phyloP scores from a whole-genome alignment of 225 moss, liverwort and hornwort genomes.

The Bryum argenteum region DNA sequence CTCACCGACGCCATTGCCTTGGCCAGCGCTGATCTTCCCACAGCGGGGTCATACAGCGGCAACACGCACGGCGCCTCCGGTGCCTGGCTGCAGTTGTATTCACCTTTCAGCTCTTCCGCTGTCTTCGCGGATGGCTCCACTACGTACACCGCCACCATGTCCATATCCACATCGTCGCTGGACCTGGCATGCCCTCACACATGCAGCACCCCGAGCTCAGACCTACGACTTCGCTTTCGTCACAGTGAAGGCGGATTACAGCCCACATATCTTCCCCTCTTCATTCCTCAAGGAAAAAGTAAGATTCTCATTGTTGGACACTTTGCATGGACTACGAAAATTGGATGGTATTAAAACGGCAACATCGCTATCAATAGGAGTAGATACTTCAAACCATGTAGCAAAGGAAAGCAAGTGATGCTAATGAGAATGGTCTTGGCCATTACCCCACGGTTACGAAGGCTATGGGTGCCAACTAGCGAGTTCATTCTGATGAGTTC shows the following conservation, averaged over 20 bases:
- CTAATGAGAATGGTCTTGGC: background rate
- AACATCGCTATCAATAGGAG: too few species aligned
- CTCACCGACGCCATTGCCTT: conserved; percentile 33
- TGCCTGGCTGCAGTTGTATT: conserved; percentile 55
- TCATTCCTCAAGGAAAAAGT: background rate
- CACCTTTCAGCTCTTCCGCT: conserved; percentile 20
- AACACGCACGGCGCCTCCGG: conserved; percentile 32
- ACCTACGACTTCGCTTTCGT: background rate
- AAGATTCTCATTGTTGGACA: background rate
- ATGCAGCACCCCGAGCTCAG: background rate
- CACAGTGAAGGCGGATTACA: too few species aligned
- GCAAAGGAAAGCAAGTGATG: too few species aligned
- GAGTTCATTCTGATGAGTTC: too few species aligned
- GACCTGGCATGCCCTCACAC: conserved; percentile 29
- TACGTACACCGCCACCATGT: conserved; percentile 60
- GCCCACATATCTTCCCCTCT: too few species aligned
- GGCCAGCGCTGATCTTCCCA: background rate
- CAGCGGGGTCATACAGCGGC: conserved; percentile 59
- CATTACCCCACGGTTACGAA: background rate
- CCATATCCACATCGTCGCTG: conserved; percentile 73
- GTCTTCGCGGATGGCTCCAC: conserved; percentile 34
- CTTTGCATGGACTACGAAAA: background rate
- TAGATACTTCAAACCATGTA: too few species aligned
- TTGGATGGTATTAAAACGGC: background rate
- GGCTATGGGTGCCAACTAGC: background rate